Base-by-base conservation (phyloP, 1,284 basidiomycete species). In the Fomitiporia mediterranea region DNA sequence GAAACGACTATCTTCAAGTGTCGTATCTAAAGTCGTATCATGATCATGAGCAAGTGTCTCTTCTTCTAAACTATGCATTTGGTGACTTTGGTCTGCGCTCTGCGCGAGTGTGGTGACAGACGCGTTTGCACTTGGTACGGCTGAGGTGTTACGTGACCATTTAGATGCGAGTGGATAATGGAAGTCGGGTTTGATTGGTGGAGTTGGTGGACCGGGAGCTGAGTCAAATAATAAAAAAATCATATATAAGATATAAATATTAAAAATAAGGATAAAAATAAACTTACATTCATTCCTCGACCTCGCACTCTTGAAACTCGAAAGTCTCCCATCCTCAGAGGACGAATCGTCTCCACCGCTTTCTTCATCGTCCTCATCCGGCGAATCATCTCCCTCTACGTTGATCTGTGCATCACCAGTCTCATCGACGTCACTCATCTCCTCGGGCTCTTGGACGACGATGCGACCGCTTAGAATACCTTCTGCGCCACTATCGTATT, bases 121-220 rank as follows among this genome's bases (percentile, higher is more conserved):
- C 15, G 32, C 38, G 25, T 43, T 53, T 28, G 52, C 39, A 15
- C 52, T 53, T 13, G 39, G n/a, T 8, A 44, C 48, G 3, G 54
- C 54, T 6, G 46, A 50, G 6, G 54, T 56, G 30, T 56, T 47
- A n/a, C 54, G 34, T 21, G 54, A 56, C 54, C 54, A 56, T 28
- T 56, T 56, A 7, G 44, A 46, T 15, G 44, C 30, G 25, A 46
- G 44, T 8, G 11, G 21, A 23, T 43, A 25, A 43, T 23, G 6
- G 44, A 28, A 27, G 17, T 30, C 44, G 44, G 27, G 44, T 28
- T 46, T 46, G 21, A 25, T 43, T 25, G 44, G 44, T 6, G 44
- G 44, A 30, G 44, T 46, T 11, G 44, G 44, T 1, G 44, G 44
- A 30, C 13, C 25, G 27, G 25, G 4, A 46, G 44, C 44, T 46